Percentiles rank a stretch among this genome's conserved stretches.
Evolutionary conservation across 2,329 filamentous ascomycete species (phyloP).

Genomic region (Phyllosticta citribraziliensis): DNA sequence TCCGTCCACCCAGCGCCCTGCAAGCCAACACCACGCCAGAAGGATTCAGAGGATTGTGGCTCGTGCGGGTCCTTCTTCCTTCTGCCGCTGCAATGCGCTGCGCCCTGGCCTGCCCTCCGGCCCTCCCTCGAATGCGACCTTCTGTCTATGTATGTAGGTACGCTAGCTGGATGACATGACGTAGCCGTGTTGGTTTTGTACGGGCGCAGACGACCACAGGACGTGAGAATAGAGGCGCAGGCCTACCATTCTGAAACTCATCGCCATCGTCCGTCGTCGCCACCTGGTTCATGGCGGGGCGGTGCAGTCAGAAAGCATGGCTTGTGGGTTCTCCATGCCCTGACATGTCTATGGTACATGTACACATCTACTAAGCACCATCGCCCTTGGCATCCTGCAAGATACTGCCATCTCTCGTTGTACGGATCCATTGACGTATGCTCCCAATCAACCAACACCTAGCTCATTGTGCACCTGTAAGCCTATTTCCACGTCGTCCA

Average conservation of each 20-base stretch:
- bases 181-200: background rate
- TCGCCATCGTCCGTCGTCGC: background rate
- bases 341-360: no score
- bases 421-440: no score
- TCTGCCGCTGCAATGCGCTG: background rate
- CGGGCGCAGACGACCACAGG: background rate
- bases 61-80: background rate
- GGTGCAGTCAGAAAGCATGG: background rate
- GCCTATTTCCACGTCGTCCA: no score
- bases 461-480: no score
- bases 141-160: background rate
- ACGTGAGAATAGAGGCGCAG: background rate
- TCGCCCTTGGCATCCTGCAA: no score
- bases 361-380: no score
- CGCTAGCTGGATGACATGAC: background rate
- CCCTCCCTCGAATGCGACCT: background rate
- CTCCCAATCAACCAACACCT: no score
- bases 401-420: no score
- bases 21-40: background rate
- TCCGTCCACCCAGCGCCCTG: background rate
- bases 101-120: background rate
- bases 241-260: background rate
- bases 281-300: background rate
- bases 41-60: background rate
- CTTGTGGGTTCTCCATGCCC: background rate